Evolutionary conservation across 306 rosid species (phyloP).

Genomic region (Dryas alaskensis): DNA sequence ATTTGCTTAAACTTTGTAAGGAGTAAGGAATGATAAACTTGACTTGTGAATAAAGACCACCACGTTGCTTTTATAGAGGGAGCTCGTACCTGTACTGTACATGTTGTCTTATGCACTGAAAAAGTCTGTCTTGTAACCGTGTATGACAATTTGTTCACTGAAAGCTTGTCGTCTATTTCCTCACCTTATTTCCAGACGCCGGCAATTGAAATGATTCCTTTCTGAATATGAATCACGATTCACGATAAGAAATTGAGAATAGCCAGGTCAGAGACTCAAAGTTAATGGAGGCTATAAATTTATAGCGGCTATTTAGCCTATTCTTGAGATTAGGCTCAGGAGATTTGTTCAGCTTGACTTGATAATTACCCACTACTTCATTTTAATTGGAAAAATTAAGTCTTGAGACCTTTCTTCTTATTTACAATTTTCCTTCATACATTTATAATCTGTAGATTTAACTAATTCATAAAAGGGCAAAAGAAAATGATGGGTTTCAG

Average conservation of each 20-base stretch:
- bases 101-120: background rate
- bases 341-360: too few relatives aligned
- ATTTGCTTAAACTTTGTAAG: background rate
- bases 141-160: background rate
- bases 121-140: background rate
- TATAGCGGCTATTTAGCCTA: too few relatives aligned
- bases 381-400: too few relatives aligned
- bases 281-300: background rate
- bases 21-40: background rate
- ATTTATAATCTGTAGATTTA: background rate
- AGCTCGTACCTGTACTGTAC: background rate
- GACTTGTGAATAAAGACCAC: background rate
- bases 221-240: background rate
- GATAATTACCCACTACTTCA: too few relatives aligned
- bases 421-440: too few relatives aligned
- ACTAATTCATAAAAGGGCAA: background rate
- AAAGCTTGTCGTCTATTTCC: background rate
- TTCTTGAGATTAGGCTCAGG: too few relatives aligned
- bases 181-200: background rate
- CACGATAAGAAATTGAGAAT: background rate
- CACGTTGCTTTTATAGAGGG: background rate
- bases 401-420: too few relatives aligned
- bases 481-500: background rate
- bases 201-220: constrained; percentile 10
- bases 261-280: background rate